Conservation (phyloP, 495 filamentous ascomycete species). For the Hypoxylon fragiforme region DNA sequence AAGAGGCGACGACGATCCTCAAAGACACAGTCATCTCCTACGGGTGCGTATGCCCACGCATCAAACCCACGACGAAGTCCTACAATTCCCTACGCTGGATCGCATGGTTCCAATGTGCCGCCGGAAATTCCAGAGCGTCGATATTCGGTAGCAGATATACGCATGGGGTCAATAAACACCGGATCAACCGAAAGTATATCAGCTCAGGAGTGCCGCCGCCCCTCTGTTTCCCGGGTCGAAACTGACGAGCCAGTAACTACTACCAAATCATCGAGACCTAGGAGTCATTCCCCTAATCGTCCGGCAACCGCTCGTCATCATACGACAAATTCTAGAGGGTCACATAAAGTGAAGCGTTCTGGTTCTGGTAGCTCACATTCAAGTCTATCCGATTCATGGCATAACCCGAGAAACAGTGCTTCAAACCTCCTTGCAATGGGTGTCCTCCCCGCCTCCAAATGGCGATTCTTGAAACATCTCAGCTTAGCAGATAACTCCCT, state of each 20-base stretch:
- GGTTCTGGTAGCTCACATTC: conserved; percentile 93
- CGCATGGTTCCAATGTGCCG: conserved; percentile 60
- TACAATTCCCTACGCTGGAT: conserved; percentile 57
- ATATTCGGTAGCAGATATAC: conserved; percentile 48
- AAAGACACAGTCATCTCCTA: conserved; percentile 79
- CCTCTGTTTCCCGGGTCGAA: conserved; percentile 45
- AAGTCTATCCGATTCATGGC: conserved; percentile 72
- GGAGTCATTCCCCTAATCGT: conserved; percentile 81
- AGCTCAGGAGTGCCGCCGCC: conserved; percentile 41
- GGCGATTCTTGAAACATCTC: conserved; percentile 90
- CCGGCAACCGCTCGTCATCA: conserved; percentile 71
- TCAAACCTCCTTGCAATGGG: conserved; percentile 69
- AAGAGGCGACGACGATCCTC: conserved; percentile 83
- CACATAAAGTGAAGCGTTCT: conserved; percentile 76
- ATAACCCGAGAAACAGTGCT: conserved; percentile 64
- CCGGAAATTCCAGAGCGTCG: conserved; percentile 67
- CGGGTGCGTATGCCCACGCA: conserved; percentile 63
- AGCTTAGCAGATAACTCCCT: conserved; percentile 90
- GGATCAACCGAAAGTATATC: conserved; percentile 43
- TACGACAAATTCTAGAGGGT: conserved; percentile 62
- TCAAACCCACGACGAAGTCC: conserved; percentile 61
- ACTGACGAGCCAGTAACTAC: conserved; percentile 43
- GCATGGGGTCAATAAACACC: conserved; percentile 49
- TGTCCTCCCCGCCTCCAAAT: conserved; percentile 79
- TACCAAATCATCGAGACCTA: conserved; percentile 51